Base-by-base conservation (phyloP, 176 grass and related monocot genomes). In the Calamus simplicifolius region DNA sequence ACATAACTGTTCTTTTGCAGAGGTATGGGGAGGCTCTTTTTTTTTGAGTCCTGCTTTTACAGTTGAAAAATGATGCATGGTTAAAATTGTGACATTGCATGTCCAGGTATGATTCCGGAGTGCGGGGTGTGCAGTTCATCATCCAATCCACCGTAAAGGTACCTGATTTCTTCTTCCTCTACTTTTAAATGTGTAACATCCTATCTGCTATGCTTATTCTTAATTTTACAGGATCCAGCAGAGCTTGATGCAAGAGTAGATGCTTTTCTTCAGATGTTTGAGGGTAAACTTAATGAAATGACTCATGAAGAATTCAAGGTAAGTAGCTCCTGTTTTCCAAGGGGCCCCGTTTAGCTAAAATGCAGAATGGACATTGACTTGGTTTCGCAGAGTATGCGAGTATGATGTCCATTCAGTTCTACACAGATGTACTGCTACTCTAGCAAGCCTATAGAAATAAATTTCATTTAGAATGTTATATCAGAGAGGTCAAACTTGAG, bases 81-180 rank as follows among this genome's bases (percentile, higher is more conserved):
- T 43, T 43, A 43, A 43, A 35, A 43, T 43, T 43, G 3, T 43
- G 35, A 43, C 35, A 58, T 58, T 58, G 38, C n/a, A n/a, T n/a
- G n/a, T n/a, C 27, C 76, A 97, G 92, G 23, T 85, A 91, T 78
- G 73, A 91, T 80, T 82, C 64, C 38, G 87, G 87, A 59, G 62
- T 91, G 17, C 52, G 62, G 29, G 92, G 92, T 19, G 78, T 97
- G 72, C 87, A 91, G 50, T 85, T 97, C 71, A 88, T 97, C 73
- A 97, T 97, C 51, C 92, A 97, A 69, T 97, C 92, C 69, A 91
- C 87, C 8, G 78, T 73, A 25, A 88, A 91, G 87, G 92, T 97
- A 75, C 25, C 30, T 52, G 52, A 17, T 5, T n/a, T n/a, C n/a
- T 31, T 0, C 26, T 55, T 77, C 54, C 4, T 35, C 61, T 43